phyloP scores from a whole-genome alignment of 2,329 filamentous ascomycete species.

The Penicillium sp. region DNA sequence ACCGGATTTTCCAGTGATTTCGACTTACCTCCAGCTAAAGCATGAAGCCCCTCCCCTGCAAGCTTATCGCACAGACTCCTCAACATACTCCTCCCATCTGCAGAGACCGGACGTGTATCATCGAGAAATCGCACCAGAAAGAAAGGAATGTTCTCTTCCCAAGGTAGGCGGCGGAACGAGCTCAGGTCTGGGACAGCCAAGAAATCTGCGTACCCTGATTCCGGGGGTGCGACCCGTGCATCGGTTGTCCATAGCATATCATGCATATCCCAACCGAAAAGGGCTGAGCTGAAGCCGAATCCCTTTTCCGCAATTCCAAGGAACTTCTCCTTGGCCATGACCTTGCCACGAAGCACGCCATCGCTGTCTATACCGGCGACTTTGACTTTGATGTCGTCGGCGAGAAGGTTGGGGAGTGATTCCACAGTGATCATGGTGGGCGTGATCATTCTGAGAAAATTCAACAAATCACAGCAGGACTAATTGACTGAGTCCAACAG shows the following conservation, averaged over 20 bases:
- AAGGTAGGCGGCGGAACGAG: conserved; percentile 72
- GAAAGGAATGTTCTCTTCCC: conserved; percentile 77
- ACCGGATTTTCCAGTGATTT: conserved; percentile 24
- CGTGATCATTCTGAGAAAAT: conserved; percentile 4
- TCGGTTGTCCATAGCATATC: conserved; percentile 61
- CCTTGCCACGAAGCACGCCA: conserved; percentile 74
- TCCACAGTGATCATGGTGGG: conserved; percentile 44
- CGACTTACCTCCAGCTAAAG: conserved; percentile 72
- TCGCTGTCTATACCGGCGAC: conserved; percentile 79
- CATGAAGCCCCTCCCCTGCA: conserved; percentile 58
- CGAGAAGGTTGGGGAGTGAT: conserved; percentile 56
- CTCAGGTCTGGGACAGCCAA: conserved; percentile 68
- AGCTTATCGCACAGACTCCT: conserved; percentile 60
- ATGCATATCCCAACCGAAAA: conserved; percentile 96
- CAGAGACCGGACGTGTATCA: conserved; percentile 61
- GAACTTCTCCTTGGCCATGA: conserved; percentile 88
- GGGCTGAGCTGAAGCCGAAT: conserved; percentile 84
- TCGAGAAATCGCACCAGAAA: conserved; percentile 75
- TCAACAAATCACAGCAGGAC: neutral
- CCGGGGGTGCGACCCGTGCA: conserved; percentile 70
- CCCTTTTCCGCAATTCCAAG: conserved; percentile 65
- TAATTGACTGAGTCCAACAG: neutral
- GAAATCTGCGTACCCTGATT: conserved; percentile 78
- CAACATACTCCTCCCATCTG: conserved; percentile 68
- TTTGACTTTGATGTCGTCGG: conserved; percentile 68